Evolutionary conservation across 2,329 filamentous ascomycete species (phyloP).

Genomic region (Sclerotinia trifoliorum): DNA sequence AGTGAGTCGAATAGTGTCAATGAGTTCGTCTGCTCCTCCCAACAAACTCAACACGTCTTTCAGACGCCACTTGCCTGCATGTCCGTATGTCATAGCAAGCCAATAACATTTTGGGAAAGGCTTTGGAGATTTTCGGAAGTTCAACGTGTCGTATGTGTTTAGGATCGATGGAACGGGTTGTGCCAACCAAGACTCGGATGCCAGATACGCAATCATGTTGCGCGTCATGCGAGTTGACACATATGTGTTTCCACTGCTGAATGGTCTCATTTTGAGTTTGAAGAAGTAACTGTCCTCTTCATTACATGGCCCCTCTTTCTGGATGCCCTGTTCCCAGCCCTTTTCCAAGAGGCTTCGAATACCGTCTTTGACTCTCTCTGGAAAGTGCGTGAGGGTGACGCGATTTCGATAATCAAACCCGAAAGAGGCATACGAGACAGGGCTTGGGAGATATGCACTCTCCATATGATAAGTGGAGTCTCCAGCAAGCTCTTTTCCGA

Average conservation of each 20-base stretch:
- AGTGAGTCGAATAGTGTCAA: slow-evolving; percentile 16
- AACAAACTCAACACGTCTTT: slow-evolving; percentile 5
- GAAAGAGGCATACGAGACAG: background rate
- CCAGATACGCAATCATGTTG: slow-evolving; percentile 19
- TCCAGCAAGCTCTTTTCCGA: background rate
- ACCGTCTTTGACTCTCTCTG: slow-evolving; percentile 2
- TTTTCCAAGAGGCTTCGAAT: slow-evolving; percentile 7
- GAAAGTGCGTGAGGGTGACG: background rate
- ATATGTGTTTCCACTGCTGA: background rate
- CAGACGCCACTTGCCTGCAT: background rate
- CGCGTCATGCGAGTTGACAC: background rate
- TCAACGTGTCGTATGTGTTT: background rate
- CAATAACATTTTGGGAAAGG: slow-evolving; percentile 19
- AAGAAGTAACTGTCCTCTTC: background rate
- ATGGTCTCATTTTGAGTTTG: slow-evolving; percentile 10
- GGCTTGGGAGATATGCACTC: background rate
- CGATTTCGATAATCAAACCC: background rate
- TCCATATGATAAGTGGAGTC: slow-evolving; percentile 10
- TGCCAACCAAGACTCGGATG: slow-evolving; percentile 7
- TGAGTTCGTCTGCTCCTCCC: slow-evolving; percentile 16
- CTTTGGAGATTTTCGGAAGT: background rate
- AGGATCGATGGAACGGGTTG: background rate
- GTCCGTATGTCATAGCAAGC: slow-evolving; percentile 1
- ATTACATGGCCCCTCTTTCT: background rate
- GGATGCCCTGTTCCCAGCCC: background rate